phyloP scores from a whole-genome alignment of 2,329 filamentous ascomycete species.

The Alternaria panax region DNA sequence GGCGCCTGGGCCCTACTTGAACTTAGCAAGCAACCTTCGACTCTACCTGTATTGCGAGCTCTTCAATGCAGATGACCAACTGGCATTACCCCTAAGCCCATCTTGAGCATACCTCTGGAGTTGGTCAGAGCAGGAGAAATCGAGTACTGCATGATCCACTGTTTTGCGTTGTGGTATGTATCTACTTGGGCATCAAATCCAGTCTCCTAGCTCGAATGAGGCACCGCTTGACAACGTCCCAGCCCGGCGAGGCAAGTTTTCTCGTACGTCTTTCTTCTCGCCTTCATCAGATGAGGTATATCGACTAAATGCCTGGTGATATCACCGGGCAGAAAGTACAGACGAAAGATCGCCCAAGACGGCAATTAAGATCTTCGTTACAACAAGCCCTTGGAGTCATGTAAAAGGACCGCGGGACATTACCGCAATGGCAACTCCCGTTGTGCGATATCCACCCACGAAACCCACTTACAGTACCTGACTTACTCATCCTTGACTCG shows the following conservation, averaged over 20 bases:
- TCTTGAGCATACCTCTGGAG: not conserved
- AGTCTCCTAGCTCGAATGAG: not conserved
- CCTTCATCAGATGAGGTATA: not conserved
- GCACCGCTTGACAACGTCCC: not conserved
- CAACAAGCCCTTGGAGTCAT: constrained; percentile 3
- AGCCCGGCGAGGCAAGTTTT: not conserved
- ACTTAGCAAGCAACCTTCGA: not conserved
- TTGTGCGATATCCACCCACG: not conserved
- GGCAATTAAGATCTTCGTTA: constrained; percentile 1
- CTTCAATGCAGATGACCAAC: not conserved
- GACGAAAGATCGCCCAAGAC: not conserved
- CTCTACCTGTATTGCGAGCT: not conserved
- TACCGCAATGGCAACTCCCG: not conserved
- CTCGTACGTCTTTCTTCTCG: no score
- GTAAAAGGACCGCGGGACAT: not conserved
- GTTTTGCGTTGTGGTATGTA: not conserved
- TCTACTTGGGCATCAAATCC: not conserved
- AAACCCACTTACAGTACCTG: not conserved
- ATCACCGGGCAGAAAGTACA: not conserved
- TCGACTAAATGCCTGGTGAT: not conserved
- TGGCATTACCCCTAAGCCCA: not conserved
- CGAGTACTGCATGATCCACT: not conserved
- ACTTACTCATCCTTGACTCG: not conserved
- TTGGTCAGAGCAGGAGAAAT: not conserved
- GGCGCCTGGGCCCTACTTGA: not conserved